Percentiles rank a stretch among this genome's conserved stretches.
phyloP scores from a whole-genome alignment of 2,329 filamentous ascomycete genomes.

The Purpureocillium lavendulum region DNA sequence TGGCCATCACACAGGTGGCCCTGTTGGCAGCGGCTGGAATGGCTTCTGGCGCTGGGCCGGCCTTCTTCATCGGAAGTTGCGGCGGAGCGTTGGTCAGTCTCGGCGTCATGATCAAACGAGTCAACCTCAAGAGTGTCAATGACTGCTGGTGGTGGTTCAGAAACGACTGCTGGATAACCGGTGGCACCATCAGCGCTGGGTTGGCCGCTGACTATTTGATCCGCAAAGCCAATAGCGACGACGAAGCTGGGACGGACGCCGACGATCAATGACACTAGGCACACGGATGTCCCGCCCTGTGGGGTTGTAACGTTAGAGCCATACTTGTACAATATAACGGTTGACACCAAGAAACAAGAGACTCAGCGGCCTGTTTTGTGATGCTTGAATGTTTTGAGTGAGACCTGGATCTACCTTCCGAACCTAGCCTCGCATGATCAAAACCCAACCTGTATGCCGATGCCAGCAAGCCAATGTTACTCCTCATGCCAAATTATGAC shows the following conservation, averaged over 20 bases:
- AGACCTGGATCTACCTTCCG: constrained; percentile 29
- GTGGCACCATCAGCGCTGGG: constrained; percentile 51
- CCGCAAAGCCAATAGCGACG: constrained; percentile 29
- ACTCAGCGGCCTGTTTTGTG: background rate
- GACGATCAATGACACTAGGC: too few species aligned
- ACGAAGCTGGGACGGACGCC: background rate
- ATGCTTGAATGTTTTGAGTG: constrained; percentile 7
- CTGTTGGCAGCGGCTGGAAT: constrained; percentile 63
- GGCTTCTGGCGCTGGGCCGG: constrained; percentile 58
- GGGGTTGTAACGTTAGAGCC: too few species aligned
- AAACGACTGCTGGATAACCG: constrained; percentile 62
- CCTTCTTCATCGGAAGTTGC: constrained; percentile 59
- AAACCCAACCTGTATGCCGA: constrained; percentile 36
- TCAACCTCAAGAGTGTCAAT: constrained; percentile 56
- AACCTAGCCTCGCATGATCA: constrained; percentile 33
- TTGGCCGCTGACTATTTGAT: constrained; percentile 52
- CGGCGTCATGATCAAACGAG: constrained; percentile 58
- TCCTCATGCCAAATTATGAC: constrained; percentile 33
- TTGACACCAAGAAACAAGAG: background rate
- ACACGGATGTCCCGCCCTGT: too few species aligned
- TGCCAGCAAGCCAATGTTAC: constrained; percentile 37
- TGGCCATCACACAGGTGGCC: constrained; percentile 61
- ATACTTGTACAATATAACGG: background rate
- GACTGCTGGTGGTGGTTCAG: constrained; percentile 74
- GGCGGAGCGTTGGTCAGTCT: constrained; percentile 54